Conservation (phyloP, 2,329 filamentous ascomycete genomes). For the Apiospora rasikravindrae region DNA sequence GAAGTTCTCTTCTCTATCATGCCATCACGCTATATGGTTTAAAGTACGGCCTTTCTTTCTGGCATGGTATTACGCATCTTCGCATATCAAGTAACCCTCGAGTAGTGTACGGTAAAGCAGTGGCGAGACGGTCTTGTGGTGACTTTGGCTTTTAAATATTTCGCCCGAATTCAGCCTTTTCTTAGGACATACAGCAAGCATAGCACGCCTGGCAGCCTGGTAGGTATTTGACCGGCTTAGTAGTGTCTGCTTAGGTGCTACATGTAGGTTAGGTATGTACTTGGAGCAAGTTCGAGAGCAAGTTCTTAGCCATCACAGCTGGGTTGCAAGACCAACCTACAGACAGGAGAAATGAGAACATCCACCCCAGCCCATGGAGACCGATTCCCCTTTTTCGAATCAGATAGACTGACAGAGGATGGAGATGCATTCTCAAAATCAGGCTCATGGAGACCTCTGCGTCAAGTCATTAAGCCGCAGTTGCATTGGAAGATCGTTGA, state of each 20-base stretch:
- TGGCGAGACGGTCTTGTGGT: too few species aligned
- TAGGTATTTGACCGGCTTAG: not conserved
- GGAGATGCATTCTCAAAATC: not conserved
- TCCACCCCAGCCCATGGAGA: not conserved
- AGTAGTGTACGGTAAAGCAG: too few species aligned
- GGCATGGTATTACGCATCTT: too few species aligned
- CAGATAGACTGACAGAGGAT: not conserved
- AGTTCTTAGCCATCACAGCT: not conserved
- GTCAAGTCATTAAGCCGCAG: not conserved
- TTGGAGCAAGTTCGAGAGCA: not conserved
- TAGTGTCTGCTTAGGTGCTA: too few species aligned
- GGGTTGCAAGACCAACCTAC: not conserved
- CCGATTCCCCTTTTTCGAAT: not conserved
- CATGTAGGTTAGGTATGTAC: not conserved
- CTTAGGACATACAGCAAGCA: too few species aligned
- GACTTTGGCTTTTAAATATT: too few species aligned
- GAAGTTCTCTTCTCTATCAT: too few species aligned
- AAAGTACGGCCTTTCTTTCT: too few species aligned
- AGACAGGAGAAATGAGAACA: not conserved
- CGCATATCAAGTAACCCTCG: too few species aligned
- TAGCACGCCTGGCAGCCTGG: too few species aligned
- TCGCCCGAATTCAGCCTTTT: too few species aligned
- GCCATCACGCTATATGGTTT: too few species aligned
- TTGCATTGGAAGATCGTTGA: conserved; percentile 1
- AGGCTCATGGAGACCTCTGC: not conserved